Base-by-base conservation (phyloP, 192 early-diverging fungal species). In the Dimargaris cristalligena region DNA sequence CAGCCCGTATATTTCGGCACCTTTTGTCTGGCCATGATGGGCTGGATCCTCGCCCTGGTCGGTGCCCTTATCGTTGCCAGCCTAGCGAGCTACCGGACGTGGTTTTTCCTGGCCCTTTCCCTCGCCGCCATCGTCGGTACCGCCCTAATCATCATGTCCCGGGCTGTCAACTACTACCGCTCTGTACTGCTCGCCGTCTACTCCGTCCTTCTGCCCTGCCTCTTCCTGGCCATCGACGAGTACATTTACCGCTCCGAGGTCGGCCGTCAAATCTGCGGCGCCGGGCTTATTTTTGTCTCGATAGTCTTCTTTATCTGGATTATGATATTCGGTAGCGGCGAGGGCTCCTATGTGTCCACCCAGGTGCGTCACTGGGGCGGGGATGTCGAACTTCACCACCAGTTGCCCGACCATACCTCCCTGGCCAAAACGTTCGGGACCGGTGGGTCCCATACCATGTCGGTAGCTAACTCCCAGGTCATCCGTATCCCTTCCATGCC, bases 251-350 rank as follows among this genome's bases (percentile, higher is more conserved):
- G 70, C 6, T 50, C 28, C 1, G 58, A 69, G 26, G 67, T 65
- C 16, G 61, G 54, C n/a, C 51, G 69, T 52, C 74, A 76, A 58
- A 68, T 70, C 23, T 66, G 72, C 64, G 65, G 68, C 1, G 74
- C 71, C 26, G 71, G 74, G 11, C 66, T 72, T 28, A 76, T 76
- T 20, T 72, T 75, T 54, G 71, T 67, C 8, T 64, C 69, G 20
- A 70, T 72, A 44, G 67, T 65, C 71, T 46, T 72, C 63, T 78
- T 83, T 61, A 66, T 83, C 30, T 88, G 82, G 86, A 68, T 85
- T 29, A 64, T 83, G 26, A 71, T 74, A n/a, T 78, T 87, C 50
- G 85, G 83, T 34, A 74, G 78, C 65, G 78, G 77, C 29, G 75
- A 78, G 1, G 74, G 80, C 2, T 80, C 81, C 2, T 68, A 74